These are phyloP conservation scores for Chaetomiaceae sp. DNA, from an alignment of 2,329 filamentous ascomycete genomes.

Conservation along the genomic window DNA sequence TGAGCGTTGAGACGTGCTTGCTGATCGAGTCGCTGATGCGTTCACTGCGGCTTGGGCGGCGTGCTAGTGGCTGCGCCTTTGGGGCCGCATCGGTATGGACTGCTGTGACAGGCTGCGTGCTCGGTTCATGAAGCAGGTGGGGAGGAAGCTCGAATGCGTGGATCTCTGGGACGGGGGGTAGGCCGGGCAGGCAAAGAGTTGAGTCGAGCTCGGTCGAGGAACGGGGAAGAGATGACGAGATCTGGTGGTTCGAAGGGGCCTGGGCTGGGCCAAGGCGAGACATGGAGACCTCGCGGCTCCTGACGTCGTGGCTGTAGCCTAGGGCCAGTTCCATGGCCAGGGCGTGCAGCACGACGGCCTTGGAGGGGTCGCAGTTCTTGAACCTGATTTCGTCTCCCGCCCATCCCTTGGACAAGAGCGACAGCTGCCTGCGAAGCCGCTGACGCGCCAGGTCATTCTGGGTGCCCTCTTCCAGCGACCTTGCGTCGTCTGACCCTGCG, in stretches of 20 bases:
- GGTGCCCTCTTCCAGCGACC: background rate
- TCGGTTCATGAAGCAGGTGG: background rate
- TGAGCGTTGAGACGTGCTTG: conserved; percentile 25
- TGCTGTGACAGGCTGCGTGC: background rate
- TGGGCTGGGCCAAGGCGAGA: conserved; percentile 18
- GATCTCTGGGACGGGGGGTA: conserved; percentile 5
- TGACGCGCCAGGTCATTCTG: conserved; percentile 19
- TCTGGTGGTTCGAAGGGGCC: background rate
- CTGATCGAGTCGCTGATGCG: conserved; percentile 25
- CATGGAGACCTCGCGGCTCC: conserved; percentile 24
- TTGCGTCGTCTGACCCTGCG: background rate
- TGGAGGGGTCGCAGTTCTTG: conserved; percentile 27
- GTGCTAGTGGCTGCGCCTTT: conserved; percentile 15
- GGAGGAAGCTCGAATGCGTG: background rate
- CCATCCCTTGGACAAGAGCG: conserved; percentile 26
- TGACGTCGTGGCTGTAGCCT: conserved; percentile 29
- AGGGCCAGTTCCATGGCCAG: conserved; percentile 29
- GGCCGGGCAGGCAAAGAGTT: conserved; percentile 13
- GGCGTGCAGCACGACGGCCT: conserved; percentile 28
- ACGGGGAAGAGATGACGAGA: conserved; percentile 7
- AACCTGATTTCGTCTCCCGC: conserved; percentile 27
- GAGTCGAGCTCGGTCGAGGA: conserved; percentile 21
- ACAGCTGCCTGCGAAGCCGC: conserved; percentile 27
- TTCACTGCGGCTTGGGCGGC: conserved; percentile 26
- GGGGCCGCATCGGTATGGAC: background rate